Base-by-base conservation (phyloP, 2,329 filamentous ascomycete genomes). In the Chaetomium sp. region DNA sequence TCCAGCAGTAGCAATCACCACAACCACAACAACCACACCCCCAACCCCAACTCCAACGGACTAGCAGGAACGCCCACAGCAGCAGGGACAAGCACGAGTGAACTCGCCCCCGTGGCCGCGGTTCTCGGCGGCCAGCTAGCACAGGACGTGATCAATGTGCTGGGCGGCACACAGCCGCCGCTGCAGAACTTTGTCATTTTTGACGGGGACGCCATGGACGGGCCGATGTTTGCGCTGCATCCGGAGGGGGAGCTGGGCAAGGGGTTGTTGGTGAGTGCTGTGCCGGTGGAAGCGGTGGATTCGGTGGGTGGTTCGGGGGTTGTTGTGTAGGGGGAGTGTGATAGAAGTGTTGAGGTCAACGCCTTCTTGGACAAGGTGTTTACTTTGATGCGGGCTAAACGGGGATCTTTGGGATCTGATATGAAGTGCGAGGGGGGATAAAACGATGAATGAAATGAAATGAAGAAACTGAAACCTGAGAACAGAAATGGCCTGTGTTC, bases 121-220 rank as follows among this genome's bases (percentile, higher is more conserved):
- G 89, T 96, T 56, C 76, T 99, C 9, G 94, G 94, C 49, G 94
- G 91, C 8, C 85, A 91, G 69, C 79, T 99, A 12, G 90, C 92
- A 0, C 94, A 99, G 72, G 94, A 99, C 68, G 91, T 96, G 51
- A 97, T 99, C 73, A 97, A 97, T 66, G 91, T 96, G 36, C 80
- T 97, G 5, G 90, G 91, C 49, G 85, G 88, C 68, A 85, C 88
- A 42, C 91, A 97, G 73, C 94, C 96, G 71, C 94, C 94, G 0
- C 87, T 99, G 43, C 94, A 99, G 74, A 99, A 99, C 70, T 84
- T 96, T 69, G 81, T 96, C 49, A 76, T 97, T 19, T 96, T 97
- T 66, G 91, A 97, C 69, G 91, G 91, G 11, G 88, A 89, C 63
- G 81, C 79, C 46, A 88, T 89, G 71, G 82, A 88, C 61, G 89